phyloP scores from a whole-genome alignment of 1,284 basidiomycete genomes.

The Ustilago cynodontis region DNA sequence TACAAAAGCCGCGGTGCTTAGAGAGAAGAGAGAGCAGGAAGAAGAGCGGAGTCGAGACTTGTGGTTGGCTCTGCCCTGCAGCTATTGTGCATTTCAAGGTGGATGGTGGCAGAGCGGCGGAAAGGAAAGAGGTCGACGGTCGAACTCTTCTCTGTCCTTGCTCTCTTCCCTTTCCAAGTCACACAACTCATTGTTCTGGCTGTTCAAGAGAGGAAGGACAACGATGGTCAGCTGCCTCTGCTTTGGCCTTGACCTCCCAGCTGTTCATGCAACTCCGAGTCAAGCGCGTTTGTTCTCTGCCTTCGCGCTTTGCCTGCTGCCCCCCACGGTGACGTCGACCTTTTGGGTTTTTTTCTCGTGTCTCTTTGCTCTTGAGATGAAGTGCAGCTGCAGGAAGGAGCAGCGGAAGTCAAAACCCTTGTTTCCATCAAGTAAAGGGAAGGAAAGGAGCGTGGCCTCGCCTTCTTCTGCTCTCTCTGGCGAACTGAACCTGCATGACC shows the following conservation, averaged over 20 bases:
- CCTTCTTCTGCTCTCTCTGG: too few species aligned
- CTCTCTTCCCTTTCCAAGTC: neutral
- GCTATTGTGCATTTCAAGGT: too few species aligned
- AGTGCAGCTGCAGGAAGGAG: neutral
- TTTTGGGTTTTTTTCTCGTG: neutral
- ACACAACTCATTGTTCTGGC: neutral
- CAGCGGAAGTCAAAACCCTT: neutral
- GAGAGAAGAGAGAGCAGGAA: neutral
- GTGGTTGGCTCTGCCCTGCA: too few species aligned
- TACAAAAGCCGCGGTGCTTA: slow-evolving; percentile 1
- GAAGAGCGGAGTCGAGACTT: too few species aligned
- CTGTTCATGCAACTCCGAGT: slow-evolving; percentile 1
- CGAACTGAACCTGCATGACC: neutral
- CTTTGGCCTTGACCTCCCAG: too few species aligned
- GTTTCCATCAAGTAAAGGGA: neutral
- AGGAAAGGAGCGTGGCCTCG: too few species aligned
- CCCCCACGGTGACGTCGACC: slow-evolving; percentile 4
- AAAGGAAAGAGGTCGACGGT: neutral
- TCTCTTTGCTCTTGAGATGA: neutral
- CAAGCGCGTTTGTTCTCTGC: neutral
- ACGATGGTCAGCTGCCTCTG: neutral
- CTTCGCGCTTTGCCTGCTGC: too few species aligned
- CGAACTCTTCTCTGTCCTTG: neutral
- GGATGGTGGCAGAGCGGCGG: too few species aligned
- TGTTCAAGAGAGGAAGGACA: slow-evolving; percentile 2